Evolutionary conservation across 768 basidiomycete genomes (phyloP), one percentile per base, ranked within the genome.

Genomic region (Boletellus ananas): DNA sequence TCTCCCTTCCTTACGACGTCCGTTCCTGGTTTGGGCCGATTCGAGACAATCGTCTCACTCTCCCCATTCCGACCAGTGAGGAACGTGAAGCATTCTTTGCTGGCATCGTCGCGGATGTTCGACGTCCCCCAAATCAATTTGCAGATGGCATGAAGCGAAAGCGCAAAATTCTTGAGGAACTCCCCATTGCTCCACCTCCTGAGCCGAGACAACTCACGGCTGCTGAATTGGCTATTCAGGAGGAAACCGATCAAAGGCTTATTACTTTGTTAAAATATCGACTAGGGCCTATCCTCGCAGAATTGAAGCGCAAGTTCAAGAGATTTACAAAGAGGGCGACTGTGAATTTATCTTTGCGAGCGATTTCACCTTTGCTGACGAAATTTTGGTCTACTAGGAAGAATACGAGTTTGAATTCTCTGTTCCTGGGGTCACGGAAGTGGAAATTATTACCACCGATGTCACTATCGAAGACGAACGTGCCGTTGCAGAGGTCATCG

Each of bases 241-340:
- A 82, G 52, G 90, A 93, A 67, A 88, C 75, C 51, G 95, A 99
- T 61, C 78, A 83, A 57, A 77, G 79, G 54, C 74, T 85, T 23
- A 76, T 91, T 45, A 90, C 92, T 39, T 68, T 94, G 59, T 73
- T 99, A 58, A 90, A 92, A 67, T 90, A 85, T 61, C 81, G 91
- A n/a, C 77, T 98, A n/a, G 89, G 90, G 2, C 89, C 89, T 1
- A 85, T 98, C 43, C 71, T 98, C 45, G 80, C 79, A 2, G 93
- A 97, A 64, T 72, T 99, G 58, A 93, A 91, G 73, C 81, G 90
- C 66, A 93, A 94, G 71, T 94, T 87, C 66, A 92, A 93, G 75
- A 77, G 87, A 57, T 94, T 96, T 63, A 87, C 84, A 0, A 92
- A 92, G 70, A 72, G 78, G 34, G 87, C 89, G 37, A 75, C 74